Conservation (phyloP, 225 moss, liverwort and hornwort genomes). For the Marchantia polymorpha region DNA sequence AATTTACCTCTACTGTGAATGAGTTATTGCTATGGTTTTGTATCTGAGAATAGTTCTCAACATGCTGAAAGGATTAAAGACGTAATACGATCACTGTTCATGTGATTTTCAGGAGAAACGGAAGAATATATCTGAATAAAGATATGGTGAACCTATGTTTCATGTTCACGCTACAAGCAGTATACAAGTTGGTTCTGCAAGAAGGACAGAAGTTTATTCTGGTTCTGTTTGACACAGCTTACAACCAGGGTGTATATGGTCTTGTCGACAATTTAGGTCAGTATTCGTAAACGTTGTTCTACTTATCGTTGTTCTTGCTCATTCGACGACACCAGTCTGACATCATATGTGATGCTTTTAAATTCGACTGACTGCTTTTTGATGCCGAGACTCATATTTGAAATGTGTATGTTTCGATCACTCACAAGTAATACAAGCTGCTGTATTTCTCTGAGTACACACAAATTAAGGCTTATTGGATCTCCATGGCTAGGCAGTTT, state of each 20-base stretch:
- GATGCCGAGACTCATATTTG: no score
- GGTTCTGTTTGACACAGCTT: slow-evolving; percentile 86
- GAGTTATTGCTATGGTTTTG: no score
- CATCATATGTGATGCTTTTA: no score
- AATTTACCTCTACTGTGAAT: no score
- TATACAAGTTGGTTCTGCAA: slow-evolving; percentile 82
- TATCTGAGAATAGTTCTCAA: background rate
- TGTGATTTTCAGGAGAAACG: slow-evolving; percentile 40
- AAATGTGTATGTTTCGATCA: no score
- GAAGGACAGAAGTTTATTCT: slow-evolving; percentile 98
- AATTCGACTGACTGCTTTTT: no score
- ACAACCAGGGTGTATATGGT: slow-evolving; percentile 97
- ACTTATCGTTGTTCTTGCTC: background rate
- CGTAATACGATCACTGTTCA: background rate
- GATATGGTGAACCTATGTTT: slow-evolving; percentile 62
- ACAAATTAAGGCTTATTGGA: slow-evolving; percentile 4
- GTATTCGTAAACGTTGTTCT: background rate
- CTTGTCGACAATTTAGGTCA: slow-evolving; percentile 86
- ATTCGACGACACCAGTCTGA: background rate
- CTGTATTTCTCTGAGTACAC: background rate
- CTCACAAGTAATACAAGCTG: no score
- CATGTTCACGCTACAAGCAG: slow-evolving; percentile 86
- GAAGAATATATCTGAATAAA: slow-evolving; percentile 44
- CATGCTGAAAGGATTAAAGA: background rate
- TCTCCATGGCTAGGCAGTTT: slow-evolving; percentile 66